Evolutionary conservation across 257 asterid species (phyloP).

Genomic region (Paraleonurus japonicus): DNA sequence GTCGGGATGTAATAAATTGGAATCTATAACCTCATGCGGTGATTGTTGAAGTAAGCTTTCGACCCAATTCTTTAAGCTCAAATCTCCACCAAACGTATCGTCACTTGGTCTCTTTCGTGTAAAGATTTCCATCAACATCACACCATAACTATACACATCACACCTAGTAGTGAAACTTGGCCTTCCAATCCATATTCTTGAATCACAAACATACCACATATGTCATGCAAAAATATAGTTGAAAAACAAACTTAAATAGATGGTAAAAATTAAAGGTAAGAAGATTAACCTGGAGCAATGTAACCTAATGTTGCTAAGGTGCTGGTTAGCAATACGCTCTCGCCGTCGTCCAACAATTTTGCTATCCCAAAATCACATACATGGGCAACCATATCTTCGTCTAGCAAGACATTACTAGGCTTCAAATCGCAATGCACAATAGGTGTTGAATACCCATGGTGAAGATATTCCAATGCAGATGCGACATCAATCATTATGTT

Average conservation of each 20-base stretch:
- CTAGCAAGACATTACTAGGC: constrained; percentile 13
- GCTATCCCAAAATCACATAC: constrained; percentile 11
- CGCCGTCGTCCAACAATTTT: background rate
- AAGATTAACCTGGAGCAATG: constrained; percentile 9
- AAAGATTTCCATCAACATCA: constrained; percentile 10
- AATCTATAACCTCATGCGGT: background rate
- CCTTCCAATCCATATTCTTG: constrained; percentile 4
- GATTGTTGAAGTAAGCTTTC: background rate
- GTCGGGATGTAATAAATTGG: background rate
- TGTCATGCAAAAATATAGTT: too few species aligned
- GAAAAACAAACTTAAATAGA: too few species aligned
- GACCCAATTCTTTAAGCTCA: background rate
- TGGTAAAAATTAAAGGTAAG: background rate
- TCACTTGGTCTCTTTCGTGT: constrained; percentile 12
- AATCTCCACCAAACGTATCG: constrained; percentile 4
- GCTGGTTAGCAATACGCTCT: background rate
- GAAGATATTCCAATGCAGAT: constrained; percentile 10
- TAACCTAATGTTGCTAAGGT: constrained; percentile 2
- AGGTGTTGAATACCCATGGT: background rate
- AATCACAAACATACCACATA: background rate
- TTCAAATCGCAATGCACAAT: constrained; percentile 3
- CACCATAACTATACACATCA: constrained; percentile 11
- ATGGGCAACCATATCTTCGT: constrained; percentile 5
- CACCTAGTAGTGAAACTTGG: background rate
- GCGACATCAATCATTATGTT: constrained; percentile 7